Evolutionary conservation across 176 grass and related monocot species (phyloP), one percentile per base, ranked within the genome.

Genomic region (Raddia guianensis): DNA sequence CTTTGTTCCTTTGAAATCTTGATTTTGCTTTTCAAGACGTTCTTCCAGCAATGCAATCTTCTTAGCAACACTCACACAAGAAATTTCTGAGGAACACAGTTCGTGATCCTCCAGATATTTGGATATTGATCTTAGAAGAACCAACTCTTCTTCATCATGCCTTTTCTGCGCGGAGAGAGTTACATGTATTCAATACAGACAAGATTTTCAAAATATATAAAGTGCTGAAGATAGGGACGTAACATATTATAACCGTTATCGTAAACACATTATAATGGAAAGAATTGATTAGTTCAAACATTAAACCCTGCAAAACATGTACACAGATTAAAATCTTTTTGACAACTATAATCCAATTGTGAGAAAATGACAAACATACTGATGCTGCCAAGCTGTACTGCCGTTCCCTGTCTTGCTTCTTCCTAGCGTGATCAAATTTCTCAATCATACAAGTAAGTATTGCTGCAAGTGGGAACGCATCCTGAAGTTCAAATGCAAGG

Each of bases 401-500:
- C 43, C 3, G 57, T 42, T 77, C 49, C 0, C 5, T 72, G 2
- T 33, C 57, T 54, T 48, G 33, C 14, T 68, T 44, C 45, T 81
- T 77, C 21, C 49, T 57, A 12, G 5, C 32, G 18, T 67, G 68
- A 44, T 53, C 68, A 72, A 78, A 43, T 83, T 83, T 93, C 58
- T 88, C 85, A 63, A 90, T 43, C 18, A 90, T 82, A 33, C 72
- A 82, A 63, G 65, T 5, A 15, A 88, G 68, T 52, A 82, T 63
- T 33, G 74, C 33, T 0, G 21, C 11, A 57, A 87, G 70, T 16
- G 82, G 79, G 68, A 90, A 86, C 48, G 63, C 86, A 35, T 83
- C 66, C 65, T 88, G 83, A 7, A 93, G 72, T 9, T 86, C 91
- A 80, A 93, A 90, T 73, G 82, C 82, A 21, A 87, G 40, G 84